Percentiles rank a stretch among this genome's conserved stretches.
Conservation (phyloP, 2,329 filamentous ascomycete species). For the Aspergillus brunneoviolaceus region DNA sequence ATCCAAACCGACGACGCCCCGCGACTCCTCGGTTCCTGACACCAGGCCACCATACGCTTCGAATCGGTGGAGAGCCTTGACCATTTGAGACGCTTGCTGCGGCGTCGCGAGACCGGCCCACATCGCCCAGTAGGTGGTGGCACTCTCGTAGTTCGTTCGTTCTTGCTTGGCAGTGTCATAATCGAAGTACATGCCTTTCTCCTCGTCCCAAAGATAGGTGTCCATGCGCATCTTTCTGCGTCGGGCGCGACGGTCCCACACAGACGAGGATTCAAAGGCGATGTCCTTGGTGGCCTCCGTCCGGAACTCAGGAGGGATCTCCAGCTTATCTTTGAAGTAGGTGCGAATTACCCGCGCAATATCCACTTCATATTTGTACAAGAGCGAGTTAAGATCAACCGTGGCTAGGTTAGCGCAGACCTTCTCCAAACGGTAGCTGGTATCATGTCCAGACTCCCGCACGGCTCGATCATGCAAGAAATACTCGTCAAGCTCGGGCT, state of each 20-base stretch:
- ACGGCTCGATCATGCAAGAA: conserved; percentile 95
- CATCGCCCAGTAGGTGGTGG: conserved; percentile 95
- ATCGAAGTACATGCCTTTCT: conserved; percentile 95
- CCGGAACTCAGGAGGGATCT: conserved; percentile 81
- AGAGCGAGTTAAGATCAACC: conserved; percentile 87
- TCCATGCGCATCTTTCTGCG: conserved; percentile 82
- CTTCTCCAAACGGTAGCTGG: conserved; percentile 86
- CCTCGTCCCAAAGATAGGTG: conserved; percentile 89
- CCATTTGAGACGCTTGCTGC: conserved; percentile 79
- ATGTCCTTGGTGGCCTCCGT: conserved; percentile 63
- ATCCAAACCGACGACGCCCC: conserved; percentile 74
- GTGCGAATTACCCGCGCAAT: conserved; percentile 83
- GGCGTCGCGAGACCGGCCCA: conserved; percentile 90
- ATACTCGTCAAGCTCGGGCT: conserved; percentile 91
- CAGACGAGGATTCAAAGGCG: conserved; percentile 75
- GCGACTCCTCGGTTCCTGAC: conserved; percentile 85
- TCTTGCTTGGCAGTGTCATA: conserved; percentile 83
- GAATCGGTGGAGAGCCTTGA: conserved; percentile 82
- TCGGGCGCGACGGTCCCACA: conserved; percentile 87
- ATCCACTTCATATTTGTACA: conserved; percentile 97
- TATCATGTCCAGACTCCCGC: conserved; percentile 95
- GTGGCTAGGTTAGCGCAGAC: conserved; percentile 87
- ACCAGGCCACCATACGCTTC: conserved; percentile 85
- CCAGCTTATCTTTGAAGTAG: conserved; percentile 77
- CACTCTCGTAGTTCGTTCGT: conserved; percentile 81